Evolutionary conservation across 495 filamentous ascomycete genomes (phyloP).

Genomic region (Aspergillus conjunctus): DNA sequence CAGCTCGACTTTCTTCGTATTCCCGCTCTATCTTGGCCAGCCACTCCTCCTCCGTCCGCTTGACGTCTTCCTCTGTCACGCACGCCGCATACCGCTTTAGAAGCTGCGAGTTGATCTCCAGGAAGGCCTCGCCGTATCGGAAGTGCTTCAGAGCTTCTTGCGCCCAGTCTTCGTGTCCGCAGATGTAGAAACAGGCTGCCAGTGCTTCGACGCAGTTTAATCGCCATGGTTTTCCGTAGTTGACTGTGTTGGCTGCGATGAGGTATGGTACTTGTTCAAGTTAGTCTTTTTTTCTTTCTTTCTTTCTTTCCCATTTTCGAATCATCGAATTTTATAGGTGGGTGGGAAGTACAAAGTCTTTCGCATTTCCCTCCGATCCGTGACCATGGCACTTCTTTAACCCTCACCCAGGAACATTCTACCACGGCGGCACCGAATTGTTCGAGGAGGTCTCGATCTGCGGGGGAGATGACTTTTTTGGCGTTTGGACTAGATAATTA

Average conservation of each 20-base stretch:
- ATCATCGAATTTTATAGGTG: too few species aligned
- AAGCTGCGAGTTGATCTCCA: constrained; percentile 83
- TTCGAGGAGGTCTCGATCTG: constrained; percentile 78
- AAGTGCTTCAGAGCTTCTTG: constrained; percentile 79
- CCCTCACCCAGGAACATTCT: constrained; percentile 94
- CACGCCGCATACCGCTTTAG: constrained; percentile 86
- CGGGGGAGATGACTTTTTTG: constrained; percentile 77
- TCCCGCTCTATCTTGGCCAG: constrained; percentile 86
- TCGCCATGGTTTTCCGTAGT: constrained; percentile 93
- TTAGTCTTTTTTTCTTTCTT: neutral
- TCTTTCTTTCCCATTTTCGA: neutral
- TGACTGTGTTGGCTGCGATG: constrained; percentile 94
- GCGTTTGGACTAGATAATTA: constrained; percentile 72
- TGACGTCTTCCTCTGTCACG: constrained; percentile 80
- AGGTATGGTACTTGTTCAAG: constrained; percentile 73
- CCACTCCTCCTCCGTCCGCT: constrained; percentile 83
- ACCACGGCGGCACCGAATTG: constrained; percentile 93
- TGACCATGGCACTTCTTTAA: constrained; percentile 85
- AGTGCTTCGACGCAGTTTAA: constrained; percentile 95
- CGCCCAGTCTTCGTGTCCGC: constrained; percentile 89
- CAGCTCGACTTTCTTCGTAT: constrained; percentile 75
- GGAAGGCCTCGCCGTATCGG: constrained; percentile 81
- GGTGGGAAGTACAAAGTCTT: constrained; percentile 56
- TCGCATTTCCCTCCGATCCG: constrained; percentile 96
- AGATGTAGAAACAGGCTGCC: constrained; percentile 89